A percentile compares a stretch with the other conserved stretches of the same genome.
Conservation (phyloP, 345 rosid species). For the Euclidium syriacum region DNA sequence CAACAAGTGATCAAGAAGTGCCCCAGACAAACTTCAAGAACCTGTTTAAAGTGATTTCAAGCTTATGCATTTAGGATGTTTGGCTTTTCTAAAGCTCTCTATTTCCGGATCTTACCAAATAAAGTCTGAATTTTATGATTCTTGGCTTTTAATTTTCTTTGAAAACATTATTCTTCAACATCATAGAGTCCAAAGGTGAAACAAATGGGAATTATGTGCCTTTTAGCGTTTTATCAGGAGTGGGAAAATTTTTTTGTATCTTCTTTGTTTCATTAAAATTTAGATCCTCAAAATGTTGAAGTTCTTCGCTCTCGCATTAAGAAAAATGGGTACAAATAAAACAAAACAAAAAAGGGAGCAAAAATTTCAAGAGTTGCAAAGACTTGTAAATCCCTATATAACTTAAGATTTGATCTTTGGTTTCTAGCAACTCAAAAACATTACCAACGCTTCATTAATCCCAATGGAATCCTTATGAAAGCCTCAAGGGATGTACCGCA, state of each 20-base stretch:
- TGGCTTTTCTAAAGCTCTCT: not conserved
- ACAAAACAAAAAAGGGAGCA: conserved; percentile 6
- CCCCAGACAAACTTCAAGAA: not conserved
- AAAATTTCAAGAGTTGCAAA: conserved; percentile 1
- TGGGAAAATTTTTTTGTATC: not conserved
- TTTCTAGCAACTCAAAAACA: conserved; percentile 10
- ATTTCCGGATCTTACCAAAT: not conserved
- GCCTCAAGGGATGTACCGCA: conserved; percentile 58
- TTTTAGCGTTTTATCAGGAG: not conserved
- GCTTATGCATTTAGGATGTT: not conserved
- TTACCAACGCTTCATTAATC: conserved; percentile 1
- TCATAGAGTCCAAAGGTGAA: not conserved
- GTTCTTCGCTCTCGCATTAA: not conserved
- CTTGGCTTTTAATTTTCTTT: not conserved
- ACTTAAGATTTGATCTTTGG: not conserved
- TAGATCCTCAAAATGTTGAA: not conserved
- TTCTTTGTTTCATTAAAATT: conserved; percentile 10
- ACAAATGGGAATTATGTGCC: not conserved
- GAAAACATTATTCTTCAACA: not conserved
- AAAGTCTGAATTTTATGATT: not conserved
- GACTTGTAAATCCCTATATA: conserved; percentile 8
- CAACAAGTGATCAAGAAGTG: not conserved
- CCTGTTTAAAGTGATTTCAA: not conserved
- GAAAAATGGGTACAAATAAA: conserved; percentile 6
- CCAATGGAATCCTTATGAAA: conserved; percentile 30